Conservation (phyloP, 1,139 yeast species). For the Kodamaea ohmeri region DNA sequence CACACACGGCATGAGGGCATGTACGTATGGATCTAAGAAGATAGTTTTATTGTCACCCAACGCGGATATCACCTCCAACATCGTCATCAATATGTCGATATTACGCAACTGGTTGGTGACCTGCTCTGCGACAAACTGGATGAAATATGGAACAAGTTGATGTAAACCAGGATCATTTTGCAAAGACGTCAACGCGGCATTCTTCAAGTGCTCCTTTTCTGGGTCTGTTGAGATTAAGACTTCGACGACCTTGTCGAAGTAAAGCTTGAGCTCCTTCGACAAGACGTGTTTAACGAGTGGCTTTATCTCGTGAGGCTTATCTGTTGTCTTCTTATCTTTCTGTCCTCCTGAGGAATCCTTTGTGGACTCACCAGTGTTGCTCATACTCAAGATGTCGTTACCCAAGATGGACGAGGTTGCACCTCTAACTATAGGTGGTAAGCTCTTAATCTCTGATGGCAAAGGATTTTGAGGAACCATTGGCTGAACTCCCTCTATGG, state of each 20-base stretch:
- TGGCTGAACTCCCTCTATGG: constrained; percentile 98
- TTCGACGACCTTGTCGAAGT: constrained; percentile 86
- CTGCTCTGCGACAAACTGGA: constrained; percentile 94
- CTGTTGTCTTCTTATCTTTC: constrained; percentile 34
- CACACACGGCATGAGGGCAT: constrained; percentile 93
- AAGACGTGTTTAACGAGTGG: constrained; percentile 96
- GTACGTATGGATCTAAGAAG: constrained; percentile 93
- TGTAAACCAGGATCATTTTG: constrained; percentile 94
- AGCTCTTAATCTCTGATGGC: constrained; percentile 63
- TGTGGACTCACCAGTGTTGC: constrained; percentile 18
- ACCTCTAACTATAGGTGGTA: constrained; percentile 70
- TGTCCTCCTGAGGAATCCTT: constrained; percentile 18
- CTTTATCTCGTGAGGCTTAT: constrained; percentile 71
- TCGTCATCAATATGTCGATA: constrained; percentile 71
- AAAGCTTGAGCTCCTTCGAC: constrained; percentile 88
- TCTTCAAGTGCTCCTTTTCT: constrained; percentile 58
- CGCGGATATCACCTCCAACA: constrained; percentile 88
- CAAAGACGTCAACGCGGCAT: constrained; percentile 80
- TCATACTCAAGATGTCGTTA: constrained; percentile 36
- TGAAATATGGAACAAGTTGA: constrained; percentile 93
- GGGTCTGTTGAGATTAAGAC: constrained; percentile 65
- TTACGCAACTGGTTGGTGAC: constrained; percentile 84
- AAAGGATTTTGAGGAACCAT: constrained; percentile 96
- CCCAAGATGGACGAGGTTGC: constrained; percentile 54
- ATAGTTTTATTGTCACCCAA: constrained; percentile 80